phyloP scores from a whole-genome alignment of 2,329 filamentous ascomycete genomes.

The Parasarocladium wereldwijsianum region DNA sequence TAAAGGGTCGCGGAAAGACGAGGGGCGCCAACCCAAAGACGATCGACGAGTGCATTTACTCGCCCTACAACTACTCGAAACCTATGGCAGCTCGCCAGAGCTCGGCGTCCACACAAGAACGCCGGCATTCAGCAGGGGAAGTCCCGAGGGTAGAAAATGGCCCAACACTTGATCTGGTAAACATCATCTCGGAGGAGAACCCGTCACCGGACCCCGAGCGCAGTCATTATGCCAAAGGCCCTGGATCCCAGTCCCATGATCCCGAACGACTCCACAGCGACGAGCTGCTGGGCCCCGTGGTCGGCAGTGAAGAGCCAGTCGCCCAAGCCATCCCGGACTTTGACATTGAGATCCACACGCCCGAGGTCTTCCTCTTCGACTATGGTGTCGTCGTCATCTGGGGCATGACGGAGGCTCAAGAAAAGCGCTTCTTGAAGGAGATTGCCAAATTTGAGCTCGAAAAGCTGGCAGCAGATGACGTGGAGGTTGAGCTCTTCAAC shows the following conservation, averaged over 20 bases:
- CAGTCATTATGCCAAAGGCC: constrained; percentile 14
- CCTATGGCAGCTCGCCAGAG: constrained; percentile 13
- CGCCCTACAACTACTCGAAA: constrained; percentile 70
- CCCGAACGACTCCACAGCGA: constrained; percentile 14
- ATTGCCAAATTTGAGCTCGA: constrained; percentile 88
- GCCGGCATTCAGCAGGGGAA: constrained; percentile 64
- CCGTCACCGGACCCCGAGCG: not conserved
- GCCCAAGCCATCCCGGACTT: constrained; percentile 50
- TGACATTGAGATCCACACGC: constrained; percentile 77
- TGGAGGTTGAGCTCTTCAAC: constrained; percentile 96
- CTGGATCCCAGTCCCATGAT: constrained; percentile 12
- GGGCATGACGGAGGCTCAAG: constrained; percentile 88
- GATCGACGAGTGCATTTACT: constrained; percentile 97
- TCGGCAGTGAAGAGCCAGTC: constrained; percentile 20
- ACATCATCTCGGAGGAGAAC: constrained; percentile 22
- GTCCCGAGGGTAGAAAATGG: constrained; percentile 27
- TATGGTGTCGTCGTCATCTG: constrained; percentile 97
- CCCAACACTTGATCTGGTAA: constrained; percentile 42
- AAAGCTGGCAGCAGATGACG: constrained; percentile 74
- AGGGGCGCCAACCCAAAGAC: constrained; percentile 75
- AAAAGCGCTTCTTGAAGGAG: constrained; percentile 83
- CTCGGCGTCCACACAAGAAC: constrained; percentile 36
- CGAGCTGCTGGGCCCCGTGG: constrained; percentile 18
- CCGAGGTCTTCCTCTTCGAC: constrained; percentile 91
- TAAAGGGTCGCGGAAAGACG: constrained; percentile 70